Evolutionary conservation across 2,329 filamentous ascomycete genomes (phyloP), one percentile per base, ranked within the genome.

Genomic region (Pyrenochaeta sp.): DNA sequence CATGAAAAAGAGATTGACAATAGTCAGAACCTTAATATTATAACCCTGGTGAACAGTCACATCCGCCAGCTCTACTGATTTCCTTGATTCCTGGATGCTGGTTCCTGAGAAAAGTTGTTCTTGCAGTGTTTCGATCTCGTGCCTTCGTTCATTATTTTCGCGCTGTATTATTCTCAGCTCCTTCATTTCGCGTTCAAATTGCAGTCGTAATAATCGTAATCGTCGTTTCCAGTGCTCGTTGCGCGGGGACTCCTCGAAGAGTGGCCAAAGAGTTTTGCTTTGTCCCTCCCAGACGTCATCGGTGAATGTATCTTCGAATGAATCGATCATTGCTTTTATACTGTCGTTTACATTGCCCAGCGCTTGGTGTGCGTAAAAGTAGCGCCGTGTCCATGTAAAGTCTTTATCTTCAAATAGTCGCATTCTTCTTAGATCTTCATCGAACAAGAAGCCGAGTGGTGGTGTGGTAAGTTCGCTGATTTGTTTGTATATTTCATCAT

Each of bases 51-150:
- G 70, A 14, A 80, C 75, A 0, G 77, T 78, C 9, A 78, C 77
- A 31, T 74, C 74, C 1, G 75, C 71, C 34, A 77, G 62, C 44
- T 85, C 81, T 23, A 87, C 83, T 11, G 80, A 82, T 53, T 83
- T 78, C 10, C 83, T 71, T 27, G 76, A 80, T 61, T 86, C 83
- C 55, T 83, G 79, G 41, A 87, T 83, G 2, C 75, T 78, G n/a
- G 82, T 85, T 2, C 83, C 83, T 23, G 74, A 80, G 64, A 86
- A 86, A 0, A 86, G 74, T 61, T 86, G 82, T 46, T 86, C 82
- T 38, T 83, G 72, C 44, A 86, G 61, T 3, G 77, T 79, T 37
- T 77, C 69, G 32, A 85, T 82, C 58, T 84, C 81, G 36, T 77
- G 77, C 13, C 81, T 68, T 11, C 79, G 74, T 34, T 77, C 74